Conservation (phyloP, 2,329 filamentous ascomycete species). For the Chrysoporthe cubensis region DNA sequence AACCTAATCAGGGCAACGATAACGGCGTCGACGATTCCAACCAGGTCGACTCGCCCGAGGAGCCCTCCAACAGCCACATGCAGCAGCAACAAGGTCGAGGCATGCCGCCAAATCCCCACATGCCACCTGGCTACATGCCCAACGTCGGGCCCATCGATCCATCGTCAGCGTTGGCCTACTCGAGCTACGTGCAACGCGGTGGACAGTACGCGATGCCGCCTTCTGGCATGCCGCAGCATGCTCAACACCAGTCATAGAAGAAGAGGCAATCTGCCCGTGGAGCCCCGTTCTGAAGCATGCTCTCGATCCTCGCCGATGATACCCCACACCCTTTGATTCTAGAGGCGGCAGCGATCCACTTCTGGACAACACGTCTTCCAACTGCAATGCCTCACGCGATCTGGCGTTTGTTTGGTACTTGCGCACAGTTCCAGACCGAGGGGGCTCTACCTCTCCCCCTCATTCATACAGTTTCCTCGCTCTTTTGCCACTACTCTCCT, state of each 20-base stretch:
- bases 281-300: slow-evolving; percentile 15
- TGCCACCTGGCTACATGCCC: slow-evolving; percentile 66
- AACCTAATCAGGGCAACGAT: slow-evolving; percentile 80
- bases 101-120: slow-evolving; percentile 66
- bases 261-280: background rate
- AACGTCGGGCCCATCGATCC: slow-evolving; percentile 69
- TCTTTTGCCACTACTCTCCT: slow-evolving; percentile 27
- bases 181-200: slow-evolving; percentile 77
- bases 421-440: background rate
- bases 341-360: slow-evolving; percentile 42
- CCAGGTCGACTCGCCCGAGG: slow-evolving; percentile 88
- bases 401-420: slow-evolving; percentile 44
- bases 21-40: slow-evolving; percentile 78
- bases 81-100: slow-evolving; percentile 66
- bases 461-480: slow-evolving; percentile 26
- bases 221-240: slow-evolving; percentile 78
- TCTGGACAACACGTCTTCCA: slow-evolving; percentile 38
- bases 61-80: slow-evolving; percentile 76
- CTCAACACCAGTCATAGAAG: slow-evolving; percentile 74
- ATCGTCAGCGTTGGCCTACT: slow-evolving; percentile 80
- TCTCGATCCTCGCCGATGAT: slow-evolving; percentile 50
- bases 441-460: slow-evolving; percentile 24
- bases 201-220: slow-evolving; percentile 80
- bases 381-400: slow-evolving; percentile 47
- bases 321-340: slow-evolving; percentile 61